A percentile compares a stretch with the other conserved stretches of the same genome.
These are phyloP conservation scores for Dacryopinax spathularia DNA, from an alignment of 768 basidiomycete species.

Conservation along the genomic window DNA sequence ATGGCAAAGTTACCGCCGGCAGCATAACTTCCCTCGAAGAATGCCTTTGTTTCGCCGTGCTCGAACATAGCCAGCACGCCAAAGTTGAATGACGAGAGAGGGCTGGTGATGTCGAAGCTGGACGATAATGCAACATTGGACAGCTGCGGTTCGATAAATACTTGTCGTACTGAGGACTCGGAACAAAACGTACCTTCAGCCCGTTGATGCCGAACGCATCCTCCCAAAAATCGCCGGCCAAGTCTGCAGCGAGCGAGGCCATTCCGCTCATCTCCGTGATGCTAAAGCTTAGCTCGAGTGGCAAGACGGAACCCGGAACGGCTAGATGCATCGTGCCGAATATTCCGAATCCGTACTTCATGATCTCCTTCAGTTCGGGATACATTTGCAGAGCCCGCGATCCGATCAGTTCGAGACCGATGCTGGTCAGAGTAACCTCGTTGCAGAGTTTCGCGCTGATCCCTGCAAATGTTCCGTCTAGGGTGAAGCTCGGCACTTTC, in stretches of 20 bases:
- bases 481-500: not conserved
- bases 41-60: not conserved
- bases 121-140: too few relatives aligned
- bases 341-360: not conserved
- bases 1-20: not conserved
- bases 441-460: not conserved
- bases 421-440: not conserved
- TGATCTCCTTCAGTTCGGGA: not conserved
- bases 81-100: too few relatives aligned
- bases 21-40: not conserved
- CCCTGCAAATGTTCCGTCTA: not conserved
- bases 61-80: not conserved
- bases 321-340: not conserved
- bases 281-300: not conserved
- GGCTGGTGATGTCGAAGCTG: too few relatives aligned
- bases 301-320: not conserved
- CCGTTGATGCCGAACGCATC: not conserved
- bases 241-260: not conserved
- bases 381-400: not conserved
- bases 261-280: not conserved
- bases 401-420: not conserved
- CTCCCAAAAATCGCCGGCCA: not conserved
- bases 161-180: not conserved
- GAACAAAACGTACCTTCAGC: not conserved
- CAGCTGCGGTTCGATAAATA: not conserved